These are phyloP conservation scores for Achaetomiella virescens DNA, from an alignment of 495 filamentous ascomycete species.

Conservation along the genomic window DNA sequence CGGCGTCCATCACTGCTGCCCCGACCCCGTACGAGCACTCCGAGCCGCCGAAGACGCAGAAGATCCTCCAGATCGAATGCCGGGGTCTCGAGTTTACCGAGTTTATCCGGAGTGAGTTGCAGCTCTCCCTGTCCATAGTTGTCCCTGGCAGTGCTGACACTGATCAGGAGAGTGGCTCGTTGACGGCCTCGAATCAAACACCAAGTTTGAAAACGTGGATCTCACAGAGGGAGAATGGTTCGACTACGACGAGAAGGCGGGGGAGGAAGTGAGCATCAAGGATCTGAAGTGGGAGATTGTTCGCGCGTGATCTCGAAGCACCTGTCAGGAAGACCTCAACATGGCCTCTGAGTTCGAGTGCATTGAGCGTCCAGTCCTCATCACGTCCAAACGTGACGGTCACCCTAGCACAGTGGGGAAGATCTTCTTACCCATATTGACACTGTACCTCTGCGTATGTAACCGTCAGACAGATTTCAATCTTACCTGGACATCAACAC, in stretches of 20 bases:
- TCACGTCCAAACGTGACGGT: too few relatives aligned
- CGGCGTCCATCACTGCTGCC: conserved; percentile 59
- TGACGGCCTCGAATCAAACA: conserved; percentile 69
- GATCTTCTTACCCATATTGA: too few relatives aligned
- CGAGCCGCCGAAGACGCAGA: conserved; percentile 65
- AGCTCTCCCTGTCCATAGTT: background rate
- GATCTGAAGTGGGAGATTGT: conserved; percentile 84
- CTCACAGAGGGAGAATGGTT: conserved; percentile 74
- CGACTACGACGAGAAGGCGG: conserved; percentile 56
- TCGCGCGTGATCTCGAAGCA: conserved; percentile 41
- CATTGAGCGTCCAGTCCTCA: too few relatives aligned
- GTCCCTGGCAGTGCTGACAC: background rate
- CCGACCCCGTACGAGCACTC: conserved; percentile 62
- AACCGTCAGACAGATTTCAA: background rate
- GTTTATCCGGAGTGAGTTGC: conserved; percentile 69
- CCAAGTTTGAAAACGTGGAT: conserved; percentile 74
- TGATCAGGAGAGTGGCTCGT: conserved; percentile 79
- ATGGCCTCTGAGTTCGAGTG: too few relatives aligned
- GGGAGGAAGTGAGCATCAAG: conserved; percentile 64
- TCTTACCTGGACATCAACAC: background rate
- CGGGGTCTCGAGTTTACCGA: conserved; percentile 86
- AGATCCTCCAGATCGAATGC: conserved; percentile 86
- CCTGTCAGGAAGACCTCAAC: too few relatives aligned
- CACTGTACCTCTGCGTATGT: too few relatives aligned
- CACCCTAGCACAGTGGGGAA: too few relatives aligned